Base-by-base conservation (phyloP, 495 filamentous ascomycete genomes). In the Neohortaea acidophila region DNA sequence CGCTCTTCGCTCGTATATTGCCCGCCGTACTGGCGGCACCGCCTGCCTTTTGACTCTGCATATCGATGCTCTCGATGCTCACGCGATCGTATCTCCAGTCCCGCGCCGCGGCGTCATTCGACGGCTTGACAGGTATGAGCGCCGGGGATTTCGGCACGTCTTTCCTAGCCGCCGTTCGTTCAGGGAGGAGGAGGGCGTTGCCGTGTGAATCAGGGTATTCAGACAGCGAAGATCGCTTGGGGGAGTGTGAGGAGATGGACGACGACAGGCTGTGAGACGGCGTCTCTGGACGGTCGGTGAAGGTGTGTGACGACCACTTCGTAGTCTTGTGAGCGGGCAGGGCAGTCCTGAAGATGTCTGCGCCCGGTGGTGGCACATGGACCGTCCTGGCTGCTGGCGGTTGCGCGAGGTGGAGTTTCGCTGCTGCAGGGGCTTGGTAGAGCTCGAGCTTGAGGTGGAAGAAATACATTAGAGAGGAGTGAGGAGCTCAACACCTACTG, bases 401-500 rank as follows among this genome's bases (percentile, higher is more conserved):
- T 11, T 19, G 30, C 10, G 13, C 13, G 18, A n/a, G 15, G n/a
- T 10, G 25, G 10, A 10, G 13, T 17, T 28, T 39, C 36, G 23
- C 25, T 15, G 32, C 24, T 60, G 60, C 43, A 61, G 55, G 12
- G 38, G 65, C 59, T 43, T 70, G 57, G 58, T 79, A 78, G 36
- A 94, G 66, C 67, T 96, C 87, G 52, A 97, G 72, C 49, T 76
- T 75, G 21, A 97, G 57, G 52, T 96, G 87, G 51, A 86, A 97
- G 59, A 84, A 86, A 60, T 89, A 94, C 84, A 81, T 76, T 38
- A 45, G 47, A 38, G 9, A 44, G 30, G 3, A 32, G 27, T 17
- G 18, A n/a, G 13, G 26, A 20, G 17, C 8, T 6, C 17, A 9
- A n/a, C 4, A 44, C 45, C 45, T 48, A 48, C 45, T 39, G 45